A percentile compares a stretch with the other conserved stretches of the same genome.
Evolutionary conservation across 2,329 filamentous ascomycete genomes (phyloP).

Genomic region (Coniochaeta hoffmannii): DNA sequence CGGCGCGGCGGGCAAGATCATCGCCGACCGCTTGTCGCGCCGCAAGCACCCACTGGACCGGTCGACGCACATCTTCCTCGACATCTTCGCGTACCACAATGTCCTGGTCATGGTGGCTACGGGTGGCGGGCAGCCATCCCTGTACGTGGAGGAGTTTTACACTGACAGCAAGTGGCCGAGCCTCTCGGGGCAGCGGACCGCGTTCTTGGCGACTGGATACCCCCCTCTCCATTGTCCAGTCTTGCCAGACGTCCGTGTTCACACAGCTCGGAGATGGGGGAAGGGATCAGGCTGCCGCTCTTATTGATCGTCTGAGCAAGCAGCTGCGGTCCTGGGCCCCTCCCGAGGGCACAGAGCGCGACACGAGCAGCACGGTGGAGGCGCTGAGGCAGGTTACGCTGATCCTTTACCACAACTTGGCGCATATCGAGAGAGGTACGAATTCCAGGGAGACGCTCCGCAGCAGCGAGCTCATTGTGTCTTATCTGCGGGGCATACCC

Average conservation of each 20-base stretch:
- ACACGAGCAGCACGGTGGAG: neutral
- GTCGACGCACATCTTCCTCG: neutral
- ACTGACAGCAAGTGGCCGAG: neutral
- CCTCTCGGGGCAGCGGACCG: neutral
- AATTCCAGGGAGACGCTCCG: neutral
- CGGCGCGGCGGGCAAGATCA: neutral
- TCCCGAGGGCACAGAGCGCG: neutral
- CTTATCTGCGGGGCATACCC: neutral
- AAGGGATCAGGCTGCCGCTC: too few species aligned
- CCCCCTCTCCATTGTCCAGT: neutral
- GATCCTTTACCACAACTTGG: neutral
- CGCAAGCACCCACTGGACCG: neutral
- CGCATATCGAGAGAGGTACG: neutral
- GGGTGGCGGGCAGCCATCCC: neutral
- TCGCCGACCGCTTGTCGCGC: neutral
- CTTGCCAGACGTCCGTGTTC: neutral
- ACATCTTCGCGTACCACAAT: neutral
- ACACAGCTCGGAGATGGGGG: neutral
- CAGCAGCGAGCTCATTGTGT: neutral
- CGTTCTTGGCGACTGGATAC: neutral
- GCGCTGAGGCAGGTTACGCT: neutral
- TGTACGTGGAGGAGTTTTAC: neutral
- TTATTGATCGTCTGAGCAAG: neutral
- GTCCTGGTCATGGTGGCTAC: neutral
- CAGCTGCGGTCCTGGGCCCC: neutral